Conservation (phyloP, 768 basidiomycete genomes). For the Psilocybe cubensis region DNA sequence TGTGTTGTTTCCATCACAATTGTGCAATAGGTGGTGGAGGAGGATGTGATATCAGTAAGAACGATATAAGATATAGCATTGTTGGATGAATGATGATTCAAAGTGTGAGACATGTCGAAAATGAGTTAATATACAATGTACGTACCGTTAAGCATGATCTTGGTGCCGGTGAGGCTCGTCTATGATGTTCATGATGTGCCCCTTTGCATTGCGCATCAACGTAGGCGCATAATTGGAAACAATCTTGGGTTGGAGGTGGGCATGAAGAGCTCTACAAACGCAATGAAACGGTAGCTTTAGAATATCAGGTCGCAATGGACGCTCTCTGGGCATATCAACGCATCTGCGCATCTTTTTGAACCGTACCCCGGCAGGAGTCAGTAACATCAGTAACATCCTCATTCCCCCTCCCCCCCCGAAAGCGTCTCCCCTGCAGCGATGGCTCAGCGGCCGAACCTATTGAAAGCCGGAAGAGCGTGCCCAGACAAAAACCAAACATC, state of each 20-base stretch:
- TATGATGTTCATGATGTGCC: constrained; percentile 48
- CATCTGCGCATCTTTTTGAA: constrained; percentile 66
- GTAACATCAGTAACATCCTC: too few species aligned
- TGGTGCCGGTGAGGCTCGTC: constrained; percentile 50
- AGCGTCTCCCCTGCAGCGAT: constrained; percentile 65
- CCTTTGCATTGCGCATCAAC: constrained; percentile 46
- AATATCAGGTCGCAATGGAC: too few species aligned
- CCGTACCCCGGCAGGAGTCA: constrained; percentile 58
- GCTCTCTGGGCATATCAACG: too few species aligned
- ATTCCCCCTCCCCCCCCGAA: constrained; percentile 63
- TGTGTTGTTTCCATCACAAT: too few species aligned
- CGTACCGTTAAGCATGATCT: constrained; percentile 53
- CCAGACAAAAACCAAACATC: too few species aligned
- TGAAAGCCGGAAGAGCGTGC: too few species aligned
- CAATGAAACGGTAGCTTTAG: too few species aligned
- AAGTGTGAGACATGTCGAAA: too few species aligned
- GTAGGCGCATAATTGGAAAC: constrained; percentile 52
- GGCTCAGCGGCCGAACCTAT: constrained; percentile 51
- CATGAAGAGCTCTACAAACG: constrained; percentile 52
- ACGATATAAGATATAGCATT: too few species aligned
- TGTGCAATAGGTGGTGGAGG: too few species aligned
- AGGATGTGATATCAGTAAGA: too few species aligned
- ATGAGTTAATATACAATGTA: not conserved
- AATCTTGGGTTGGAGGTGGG: constrained; percentile 59
- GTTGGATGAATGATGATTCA: too few species aligned